These are phyloP conservation scores for Leptographium flavum DNA, from an alignment of 2,329 filamentous ascomycete genomes.

Conservation along the genomic window DNA sequence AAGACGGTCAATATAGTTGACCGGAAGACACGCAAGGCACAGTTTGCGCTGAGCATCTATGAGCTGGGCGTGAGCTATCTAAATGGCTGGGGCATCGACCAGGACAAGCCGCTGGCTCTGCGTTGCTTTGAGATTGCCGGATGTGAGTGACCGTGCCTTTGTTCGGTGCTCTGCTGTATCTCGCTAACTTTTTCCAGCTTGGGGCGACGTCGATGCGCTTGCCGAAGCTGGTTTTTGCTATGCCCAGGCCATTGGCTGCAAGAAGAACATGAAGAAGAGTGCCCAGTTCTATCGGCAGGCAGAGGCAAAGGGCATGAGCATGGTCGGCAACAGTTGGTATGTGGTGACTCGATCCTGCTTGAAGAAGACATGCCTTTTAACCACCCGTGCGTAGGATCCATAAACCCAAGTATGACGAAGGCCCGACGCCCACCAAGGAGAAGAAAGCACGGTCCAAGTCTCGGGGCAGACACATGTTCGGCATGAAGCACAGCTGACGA, in stretches of 20 bases:
- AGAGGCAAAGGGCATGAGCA: conserved; percentile 86
- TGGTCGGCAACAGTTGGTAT: conserved; percentile 97
- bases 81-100: conserved; percentile 95
- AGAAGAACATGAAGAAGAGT: conserved; percentile 91
- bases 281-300: conserved; percentile 83
- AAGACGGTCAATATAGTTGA: conserved; percentile 52
- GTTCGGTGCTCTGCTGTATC: not conserved
- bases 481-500: conserved; percentile 18
- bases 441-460: conserved; percentile 66
- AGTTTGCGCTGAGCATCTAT: conserved; percentile 91
- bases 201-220: conserved; percentile 90
- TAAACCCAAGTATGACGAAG: conserved; percentile 79
- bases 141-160: conserved; percentile 32
- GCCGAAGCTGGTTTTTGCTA: conserved; percentile 95
- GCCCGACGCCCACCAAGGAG: conserved; percentile 30
- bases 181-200: conserved; percentile 33
- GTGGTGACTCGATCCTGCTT: conserved; percentile 20
- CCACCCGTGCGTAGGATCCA: conserved; percentile 57
- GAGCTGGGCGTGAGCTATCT: conserved; percentile 93
- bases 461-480: conserved; percentile 57
- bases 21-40: conserved; percentile 72
- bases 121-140: conserved; percentile 95
- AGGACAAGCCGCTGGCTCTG: conserved; percentile 76
- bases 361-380: not conserved
- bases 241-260: conserved; percentile 80